phyloP scores from a whole-genome alignment of 192 early-diverging fungal species.

The Podochytrium sp. region DNA sequence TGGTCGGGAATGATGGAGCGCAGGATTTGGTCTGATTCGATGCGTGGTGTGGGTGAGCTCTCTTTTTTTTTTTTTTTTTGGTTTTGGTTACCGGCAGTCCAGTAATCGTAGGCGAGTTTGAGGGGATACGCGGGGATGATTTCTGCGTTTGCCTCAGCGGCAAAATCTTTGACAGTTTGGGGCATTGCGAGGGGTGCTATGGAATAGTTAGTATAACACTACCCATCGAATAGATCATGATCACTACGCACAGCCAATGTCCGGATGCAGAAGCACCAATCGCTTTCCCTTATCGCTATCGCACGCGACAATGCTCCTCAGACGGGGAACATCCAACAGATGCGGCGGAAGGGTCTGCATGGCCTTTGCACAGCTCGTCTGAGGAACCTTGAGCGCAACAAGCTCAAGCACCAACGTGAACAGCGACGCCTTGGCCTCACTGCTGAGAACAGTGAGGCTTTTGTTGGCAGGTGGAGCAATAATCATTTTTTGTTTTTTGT shows the following conservation, averaged over 20 bases:
- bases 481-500: neutral
- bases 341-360: constrained; percentile 46
- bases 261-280: constrained; percentile 55
- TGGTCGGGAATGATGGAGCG: constrained; percentile 84
- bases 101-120: constrained; percentile 82
- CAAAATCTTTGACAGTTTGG: constrained; percentile 50
- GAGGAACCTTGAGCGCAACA: constrained; percentile 66
- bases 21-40: constrained; percentile 80
- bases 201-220: constrained; percentile 3
- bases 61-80: neutral
- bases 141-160: constrained; percentile 50
- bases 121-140: constrained; percentile 58
- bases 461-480: constrained; percentile 64
- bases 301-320: neutral
- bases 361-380: constrained; percentile 55
- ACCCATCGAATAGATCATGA: too few relatives aligned
- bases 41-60: neutral
- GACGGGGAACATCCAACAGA: constrained; percentile 8
- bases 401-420: constrained; percentile 66
- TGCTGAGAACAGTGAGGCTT: constrained; percentile 69
- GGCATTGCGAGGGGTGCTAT: constrained; percentile 43
- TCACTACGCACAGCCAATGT: constrained; percentile 32
- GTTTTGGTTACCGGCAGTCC: constrained; percentile 69
- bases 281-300: neutral
- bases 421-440: constrained; percentile 43